phyloP scores from a whole-genome alignment of 306 rosid genomes.

The Acacia crassicarpa region DNA sequence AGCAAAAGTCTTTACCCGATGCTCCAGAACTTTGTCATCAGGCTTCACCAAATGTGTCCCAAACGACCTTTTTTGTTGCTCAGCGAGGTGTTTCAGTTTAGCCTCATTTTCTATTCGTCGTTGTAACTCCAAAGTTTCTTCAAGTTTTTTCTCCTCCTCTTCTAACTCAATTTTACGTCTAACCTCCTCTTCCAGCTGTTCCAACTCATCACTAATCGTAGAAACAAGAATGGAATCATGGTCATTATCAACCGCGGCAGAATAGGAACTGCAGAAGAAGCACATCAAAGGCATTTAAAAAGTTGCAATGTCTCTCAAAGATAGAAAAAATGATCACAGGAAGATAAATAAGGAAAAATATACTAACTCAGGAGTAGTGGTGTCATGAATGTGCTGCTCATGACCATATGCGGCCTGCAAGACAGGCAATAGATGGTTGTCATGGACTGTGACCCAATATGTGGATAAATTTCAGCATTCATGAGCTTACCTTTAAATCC shows the following conservation, averaged over 20 bases:
- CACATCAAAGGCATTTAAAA: constrained; percentile 30
- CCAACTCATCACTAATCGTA: constrained; percentile 52
- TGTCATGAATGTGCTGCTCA: constrained; percentile 43
- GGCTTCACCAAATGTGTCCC: constrained; percentile 46
- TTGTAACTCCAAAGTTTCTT: constrained; percentile 90
- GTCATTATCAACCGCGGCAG: constrained; percentile 52
- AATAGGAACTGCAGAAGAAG: constrained; percentile 61
- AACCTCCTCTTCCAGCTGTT: constrained; percentile 73
- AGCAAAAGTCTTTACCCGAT: constrained; percentile 33
- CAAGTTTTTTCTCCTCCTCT: constrained; percentile 91
- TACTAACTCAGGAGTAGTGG: constrained; percentile 51
- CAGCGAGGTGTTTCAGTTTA: constrained; percentile 89
- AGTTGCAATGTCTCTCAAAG: constrained; percentile 18
- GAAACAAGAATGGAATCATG: constrained; percentile 51
- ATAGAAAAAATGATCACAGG: neutral
- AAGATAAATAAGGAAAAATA: constrained; percentile 33
- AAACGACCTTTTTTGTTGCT: constrained; percentile 72
- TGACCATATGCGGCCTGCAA: constrained; percentile 58
- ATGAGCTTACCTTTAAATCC: constrained; percentile 70
- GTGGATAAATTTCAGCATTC: constrained; percentile 31
- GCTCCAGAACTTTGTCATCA: constrained; percentile 42
- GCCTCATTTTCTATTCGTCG: constrained; percentile 90
- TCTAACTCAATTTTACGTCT: constrained; percentile 80
- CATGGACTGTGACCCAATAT: constrained; percentile 31
- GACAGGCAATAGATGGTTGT: constrained; percentile 34